Conservation (phyloP, 2,329 filamentous ascomycete species). For the Penicillium sp. region DNA sequence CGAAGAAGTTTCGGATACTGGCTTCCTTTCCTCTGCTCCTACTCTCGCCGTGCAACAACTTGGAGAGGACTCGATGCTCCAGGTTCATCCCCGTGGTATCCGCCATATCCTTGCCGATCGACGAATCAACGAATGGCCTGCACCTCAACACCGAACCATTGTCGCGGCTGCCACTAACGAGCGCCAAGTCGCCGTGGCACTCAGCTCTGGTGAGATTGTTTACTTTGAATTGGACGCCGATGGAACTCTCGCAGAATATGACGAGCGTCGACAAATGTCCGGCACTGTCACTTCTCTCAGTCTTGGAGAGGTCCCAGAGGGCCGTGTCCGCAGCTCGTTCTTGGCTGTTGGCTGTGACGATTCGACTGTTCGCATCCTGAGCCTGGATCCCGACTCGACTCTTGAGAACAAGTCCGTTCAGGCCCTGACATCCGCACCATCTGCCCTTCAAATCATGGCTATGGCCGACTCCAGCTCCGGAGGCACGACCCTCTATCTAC, state of each 20-base stretch:
- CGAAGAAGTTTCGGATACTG: slow-evolving; percentile 90
- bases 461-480: slow-evolving; percentile 94
- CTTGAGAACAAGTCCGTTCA: slow-evolving; percentile 94
- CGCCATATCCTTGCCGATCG: slow-evolving; percentile 78
- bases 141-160: slow-evolving; percentile 90
- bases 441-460: slow-evolving; percentile 83
- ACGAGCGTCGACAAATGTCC: slow-evolving; percentile 92
- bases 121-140: slow-evolving; percentile 87
- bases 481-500: slow-evolving; percentile 85
- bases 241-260: slow-evolving; percentile 86
- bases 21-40: slow-evolving; percentile 83
- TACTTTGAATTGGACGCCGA: slow-evolving; percentile 98
- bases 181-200: slow-evolving; percentile 85
- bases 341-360: slow-evolving; percentile 96
- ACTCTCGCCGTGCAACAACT: slow-evolving; percentile 93
- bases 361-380: slow-evolving; percentile 89
- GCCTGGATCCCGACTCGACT: slow-evolving; percentile 84
- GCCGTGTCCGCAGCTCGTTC: slow-evolving; percentile 84
- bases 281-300: slow-evolving; percentile 95
- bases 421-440: slow-evolving; percentile 86
- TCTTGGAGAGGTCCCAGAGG: slow-evolving; percentile 87
- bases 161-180: slow-evolving; percentile 93
- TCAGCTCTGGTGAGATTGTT: slow-evolving; percentile 94
- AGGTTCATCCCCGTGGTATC: slow-evolving; percentile 96
- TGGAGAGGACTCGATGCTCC: slow-evolving; percentile 87